A percentile compares a stretch with the other conserved stretches of the same genome.
phyloP scores from a whole-genome alignment of 306 rosid species.

The Hippophae tibetana region DNA sequence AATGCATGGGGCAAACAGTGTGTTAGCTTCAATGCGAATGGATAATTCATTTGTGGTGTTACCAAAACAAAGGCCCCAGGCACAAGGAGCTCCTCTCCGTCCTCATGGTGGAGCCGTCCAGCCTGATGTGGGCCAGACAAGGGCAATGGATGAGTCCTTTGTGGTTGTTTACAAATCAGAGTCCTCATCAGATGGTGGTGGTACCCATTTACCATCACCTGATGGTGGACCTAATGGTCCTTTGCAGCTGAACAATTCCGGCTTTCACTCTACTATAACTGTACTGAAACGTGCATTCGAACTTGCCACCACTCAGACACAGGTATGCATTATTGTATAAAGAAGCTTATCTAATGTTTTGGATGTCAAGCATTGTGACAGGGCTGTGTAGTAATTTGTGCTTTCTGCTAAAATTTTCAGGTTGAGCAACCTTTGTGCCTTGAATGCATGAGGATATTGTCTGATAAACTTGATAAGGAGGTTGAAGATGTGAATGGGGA shows the following conservation, averaged over 20 bases:
- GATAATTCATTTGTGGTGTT: conserved; percentile 86
- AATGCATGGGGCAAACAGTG: conserved; percentile 67
- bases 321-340: conserved; percentile 30
- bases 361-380: neutral
- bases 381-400: conserved; percentile 3
- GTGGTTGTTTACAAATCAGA: conserved; percentile 87
- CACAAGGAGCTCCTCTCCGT: conserved; percentile 28
- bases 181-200: conserved; percentile 72
- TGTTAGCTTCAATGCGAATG: conserved; percentile 66
- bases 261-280: conserved; percentile 67
- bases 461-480: conserved; percentile 96
- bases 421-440: conserved; percentile 97
- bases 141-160: conserved; percentile 87
- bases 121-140: conserved; percentile 54
- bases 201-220: conserved; percentile 32
- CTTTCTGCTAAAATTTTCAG: conserved; percentile 34
- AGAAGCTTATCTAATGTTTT: neutral
- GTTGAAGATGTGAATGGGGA: conserved; percentile 89
- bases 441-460: conserved; percentile 89
- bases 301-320: conserved; percentile 87
- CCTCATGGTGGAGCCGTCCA: conserved; percentile 1
- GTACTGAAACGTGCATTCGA: conserved; percentile 83
- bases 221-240: conserved; percentile 51
- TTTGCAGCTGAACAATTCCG: conserved; percentile 64
- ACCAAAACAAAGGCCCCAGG: conserved; percentile 26